These are phyloP conservation scores for Coniochaeta hoffmannii DNA, from an alignment of 2,329 filamentous ascomycete species.

Conservation along the genomic window DNA sequence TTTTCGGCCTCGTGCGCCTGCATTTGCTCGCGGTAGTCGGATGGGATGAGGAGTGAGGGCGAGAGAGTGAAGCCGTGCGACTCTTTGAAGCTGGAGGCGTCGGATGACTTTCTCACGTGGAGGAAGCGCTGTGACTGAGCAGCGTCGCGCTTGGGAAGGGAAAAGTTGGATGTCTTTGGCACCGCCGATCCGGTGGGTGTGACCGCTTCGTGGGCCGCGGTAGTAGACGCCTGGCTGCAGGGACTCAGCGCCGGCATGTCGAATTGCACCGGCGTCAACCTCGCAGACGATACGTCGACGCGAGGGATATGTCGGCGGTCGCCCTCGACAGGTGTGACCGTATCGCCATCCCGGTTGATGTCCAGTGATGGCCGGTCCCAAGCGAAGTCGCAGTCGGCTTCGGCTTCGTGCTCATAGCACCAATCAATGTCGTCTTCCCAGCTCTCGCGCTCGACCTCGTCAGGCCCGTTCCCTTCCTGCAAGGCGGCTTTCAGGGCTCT, in stretches of 20 bases:
- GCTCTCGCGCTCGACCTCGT: constrained; percentile 32
- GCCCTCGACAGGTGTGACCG: constrained; percentile 16
- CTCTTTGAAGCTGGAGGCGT: constrained; percentile 49
- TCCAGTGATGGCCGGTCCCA: constrained; percentile 55
- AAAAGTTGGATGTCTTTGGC: constrained; percentile 41
- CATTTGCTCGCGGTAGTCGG: constrained; percentile 51
- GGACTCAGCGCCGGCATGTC: constrained; percentile 43
- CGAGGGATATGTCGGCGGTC: constrained; percentile 7
- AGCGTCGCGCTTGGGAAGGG: constrained; percentile 35
- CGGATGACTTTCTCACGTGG: constrained; percentile 35
- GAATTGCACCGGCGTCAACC: constrained; percentile 24
- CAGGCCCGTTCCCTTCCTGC: constrained; percentile 17
- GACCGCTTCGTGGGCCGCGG: constrained; percentile 32
- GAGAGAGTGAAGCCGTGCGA: constrained; percentile 52
- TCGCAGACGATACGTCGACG: constrained; percentile 12
- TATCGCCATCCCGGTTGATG: constrained; percentile 23
- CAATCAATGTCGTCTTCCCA: constrained; percentile 68
- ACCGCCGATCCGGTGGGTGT: constrained; percentile 31
- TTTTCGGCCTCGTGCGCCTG: constrained; percentile 28
- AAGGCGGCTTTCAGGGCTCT: constrained; percentile 20
- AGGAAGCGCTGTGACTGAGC: constrained; percentile 18
- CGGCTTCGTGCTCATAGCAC: constrained; percentile 61
- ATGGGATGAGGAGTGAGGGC: constrained; percentile 54
- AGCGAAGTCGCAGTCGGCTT: constrained; percentile 59
- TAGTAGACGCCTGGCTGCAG: constrained; percentile 35